phyloP scores from a whole-genome alignment of 768 basidiomycete species.

The Hemileccinum rubropunctum region DNA sequence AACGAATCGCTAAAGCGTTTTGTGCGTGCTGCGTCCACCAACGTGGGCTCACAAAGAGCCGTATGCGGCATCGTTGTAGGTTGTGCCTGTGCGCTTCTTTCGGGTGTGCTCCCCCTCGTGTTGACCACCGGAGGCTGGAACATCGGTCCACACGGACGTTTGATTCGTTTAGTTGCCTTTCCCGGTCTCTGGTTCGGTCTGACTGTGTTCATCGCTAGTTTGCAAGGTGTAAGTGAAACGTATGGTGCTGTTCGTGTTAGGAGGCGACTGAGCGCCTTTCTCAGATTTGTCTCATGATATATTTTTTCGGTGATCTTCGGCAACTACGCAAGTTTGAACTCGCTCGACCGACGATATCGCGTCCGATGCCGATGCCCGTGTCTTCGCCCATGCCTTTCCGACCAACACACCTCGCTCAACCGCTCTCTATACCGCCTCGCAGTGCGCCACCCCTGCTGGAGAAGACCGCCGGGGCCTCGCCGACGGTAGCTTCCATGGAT shows the following conservation, averaged over 20 bases:
- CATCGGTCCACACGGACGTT: constrained; percentile 36
- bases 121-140: constrained; percentile 42
- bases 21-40: constrained; percentile 62
- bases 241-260: not conserved
- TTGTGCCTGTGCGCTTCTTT: constrained; percentile 43
- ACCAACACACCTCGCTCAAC: not conserved
- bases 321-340: constrained; percentile 80
- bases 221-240: constrained; percentile 54
- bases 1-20: constrained; percentile 64
- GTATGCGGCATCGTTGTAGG: constrained; percentile 70
- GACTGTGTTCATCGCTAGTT: constrained; percentile 55
- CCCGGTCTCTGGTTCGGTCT: constrained; percentile 73
- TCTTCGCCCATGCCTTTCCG: constrained; percentile 12
- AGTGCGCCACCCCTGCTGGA: not conserved
- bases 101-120: constrained; percentile 50
- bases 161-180: constrained; percentile 57
- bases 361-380: constrained; percentile 28
- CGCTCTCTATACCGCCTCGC: constrained; percentile 10
- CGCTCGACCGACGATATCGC: constrained; percentile 62
- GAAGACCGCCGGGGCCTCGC: not conserved
- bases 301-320: constrained; percentile 75
- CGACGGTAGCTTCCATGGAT: constrained; percentile 4
- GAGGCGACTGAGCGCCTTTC: constrained; percentile 4
- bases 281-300: constrained; percentile 66
- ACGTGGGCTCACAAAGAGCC: constrained; percentile 67